A percentile compares a stretch with the other conserved stretches of the same genome.
Conservation (phyloP, 164 flowering plant genomes). For the Kingdonia uniflora region DNA sequence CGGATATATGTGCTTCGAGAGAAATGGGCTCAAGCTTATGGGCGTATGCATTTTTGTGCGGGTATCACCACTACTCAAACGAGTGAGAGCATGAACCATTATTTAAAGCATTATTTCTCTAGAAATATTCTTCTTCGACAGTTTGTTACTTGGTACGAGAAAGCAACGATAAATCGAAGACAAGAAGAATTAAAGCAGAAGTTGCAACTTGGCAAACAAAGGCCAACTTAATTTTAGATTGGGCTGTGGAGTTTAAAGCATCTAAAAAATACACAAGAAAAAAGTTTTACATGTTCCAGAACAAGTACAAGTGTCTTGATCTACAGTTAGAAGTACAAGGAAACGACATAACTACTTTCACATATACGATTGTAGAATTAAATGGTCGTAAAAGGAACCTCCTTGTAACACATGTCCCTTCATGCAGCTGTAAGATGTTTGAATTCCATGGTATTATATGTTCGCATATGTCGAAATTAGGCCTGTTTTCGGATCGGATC, state of each 20-base stretch:
- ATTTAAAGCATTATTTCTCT: background rate
- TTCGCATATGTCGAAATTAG: background rate
- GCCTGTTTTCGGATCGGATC: too few species aligned
- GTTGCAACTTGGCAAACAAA: background rate
- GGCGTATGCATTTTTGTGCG: background rate
- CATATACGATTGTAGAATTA: background rate
- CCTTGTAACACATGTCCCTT: background rate
- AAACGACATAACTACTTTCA: background rate
- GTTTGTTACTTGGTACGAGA: background rate
- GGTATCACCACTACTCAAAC: constrained; percentile 9
- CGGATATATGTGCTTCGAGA: background rate
- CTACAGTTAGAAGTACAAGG: background rate
- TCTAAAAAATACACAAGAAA: background rate
- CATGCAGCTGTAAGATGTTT: background rate
- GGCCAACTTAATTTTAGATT: background rate
- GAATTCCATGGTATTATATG: constrained; percentile 1
- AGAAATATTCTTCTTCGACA: background rate
- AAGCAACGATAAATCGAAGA: background rate
- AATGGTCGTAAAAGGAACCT: background rate
- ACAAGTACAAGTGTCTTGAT: background rate
- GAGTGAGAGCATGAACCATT: constrained; percentile 27
- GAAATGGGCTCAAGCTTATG: background rate
- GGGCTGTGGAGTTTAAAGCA: background rate
- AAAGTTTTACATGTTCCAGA: background rate
- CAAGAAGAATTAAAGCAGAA: background rate